Evolutionary conservation across 257 asterid species (phyloP), one percentile per base, ranked within the genome.

Genomic region (Paulownia fortunei): DNA sequence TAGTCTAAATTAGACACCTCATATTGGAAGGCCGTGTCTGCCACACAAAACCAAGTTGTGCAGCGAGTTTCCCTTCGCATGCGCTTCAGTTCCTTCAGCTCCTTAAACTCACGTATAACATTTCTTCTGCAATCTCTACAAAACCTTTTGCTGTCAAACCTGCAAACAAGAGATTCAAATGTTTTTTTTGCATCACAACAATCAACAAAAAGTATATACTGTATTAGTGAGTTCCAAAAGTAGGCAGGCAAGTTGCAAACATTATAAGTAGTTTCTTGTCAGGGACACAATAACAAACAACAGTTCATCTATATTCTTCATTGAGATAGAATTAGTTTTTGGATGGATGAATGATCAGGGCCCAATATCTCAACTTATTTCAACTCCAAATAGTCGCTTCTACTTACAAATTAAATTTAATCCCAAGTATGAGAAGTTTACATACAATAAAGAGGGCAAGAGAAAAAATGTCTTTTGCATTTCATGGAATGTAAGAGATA

Each of bases 61-160:
- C 99, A 96, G 46, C 92, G 92, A 70, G 98, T 87, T 81, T 90
- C 94, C 84, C 86, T 92, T 63, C 91, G 86, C 88, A 87, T 84
- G 83, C 99, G 92, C 83, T 92, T 93, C 69, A 96, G 88, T 76
- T 96, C 99, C 88, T 93, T 96, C 77, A 96, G 89, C 89, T 93
- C 98, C 86, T 93, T 96, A 76, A 93, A 96, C 87, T 96, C 99
- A 2, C 99, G 97, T 72, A 96, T 90, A 60, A 96, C 99, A 81
- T 96, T 96, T 86, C 94, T 93, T 84, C 98, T 83, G 91, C 99
- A 96, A 81, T 96, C 99, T 90, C 98, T 88, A 78, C 99, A 96
- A 80, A 96, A 96, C 84, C 98, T 89, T 87, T 96, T 93, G 92
- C 97, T 92, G 74, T 96, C 97, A 76, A 96, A 96, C 90, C 99